Conservation (phyloP, 257 asterid species). For the Jacaranda mimosifolia region DNA sequence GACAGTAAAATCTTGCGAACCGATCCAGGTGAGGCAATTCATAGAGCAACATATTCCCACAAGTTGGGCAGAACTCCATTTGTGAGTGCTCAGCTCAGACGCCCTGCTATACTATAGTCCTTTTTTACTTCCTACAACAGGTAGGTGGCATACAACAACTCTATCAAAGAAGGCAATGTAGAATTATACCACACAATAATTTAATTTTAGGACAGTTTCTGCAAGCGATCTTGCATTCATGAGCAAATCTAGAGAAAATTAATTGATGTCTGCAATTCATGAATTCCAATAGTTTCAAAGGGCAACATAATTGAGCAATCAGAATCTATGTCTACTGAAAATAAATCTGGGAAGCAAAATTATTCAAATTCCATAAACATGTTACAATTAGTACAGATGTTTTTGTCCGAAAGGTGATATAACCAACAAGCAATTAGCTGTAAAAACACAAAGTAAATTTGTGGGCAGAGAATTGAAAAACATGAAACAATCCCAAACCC, state of each 20-base stretch:
- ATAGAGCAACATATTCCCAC: constrained; percentile 70
- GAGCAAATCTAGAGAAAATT: background rate
- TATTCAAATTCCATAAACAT: background rate
- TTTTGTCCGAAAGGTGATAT: background rate
- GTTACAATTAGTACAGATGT: constrained; percentile 6
- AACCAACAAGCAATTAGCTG: background rate
- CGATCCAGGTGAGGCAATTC: constrained; percentile 63
- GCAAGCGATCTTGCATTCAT: background rate
- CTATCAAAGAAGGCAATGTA: background rate
- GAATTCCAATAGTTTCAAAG: constrained; percentile 8
- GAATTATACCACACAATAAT: background rate
- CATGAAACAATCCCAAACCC: background rate
- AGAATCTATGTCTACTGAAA: constrained; percentile 1
- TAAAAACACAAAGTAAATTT: background rate
- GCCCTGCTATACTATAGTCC: background rate
- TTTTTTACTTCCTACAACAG: background rate
- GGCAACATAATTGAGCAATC: background rate
- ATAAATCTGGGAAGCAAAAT: background rate
- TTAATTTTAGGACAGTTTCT: background rate
- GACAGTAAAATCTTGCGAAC: constrained; percentile 66
- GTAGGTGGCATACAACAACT: background rate
- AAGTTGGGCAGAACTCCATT: constrained; percentile 88
- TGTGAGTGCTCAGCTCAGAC: background rate
- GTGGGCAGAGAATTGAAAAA: background rate
- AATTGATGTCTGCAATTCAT: background rate